These are phyloP conservation scores for Jamesozyma jinghongensis DNA, from an alignment of 805 yeast genomes.

Conservation along the genomic window DNA sequence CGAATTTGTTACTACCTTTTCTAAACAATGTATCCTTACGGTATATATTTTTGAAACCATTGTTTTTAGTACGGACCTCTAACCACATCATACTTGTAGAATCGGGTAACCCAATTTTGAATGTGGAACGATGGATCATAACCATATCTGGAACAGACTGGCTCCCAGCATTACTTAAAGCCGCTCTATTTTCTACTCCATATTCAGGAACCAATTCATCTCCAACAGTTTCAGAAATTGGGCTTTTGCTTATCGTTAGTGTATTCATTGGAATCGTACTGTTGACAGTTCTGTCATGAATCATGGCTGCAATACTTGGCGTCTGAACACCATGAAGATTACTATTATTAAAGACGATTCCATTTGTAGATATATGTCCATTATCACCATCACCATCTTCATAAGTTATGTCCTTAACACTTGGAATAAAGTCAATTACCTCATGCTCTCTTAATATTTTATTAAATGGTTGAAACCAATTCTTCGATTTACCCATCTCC, in stretches of 20 bases:
- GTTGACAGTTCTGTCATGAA: background rate
- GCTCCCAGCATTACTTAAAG: background rate
- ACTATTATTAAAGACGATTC: slow-evolving; percentile 1
- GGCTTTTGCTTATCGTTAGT: too few species aligned
- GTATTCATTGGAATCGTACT: background rate
- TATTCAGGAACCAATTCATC: too few species aligned
- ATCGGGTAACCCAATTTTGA: slow-evolving; percentile 16
- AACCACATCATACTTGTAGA: slow-evolving; percentile 16
- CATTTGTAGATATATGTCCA: background rate
- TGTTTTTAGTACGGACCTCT: slow-evolving; percentile 16
- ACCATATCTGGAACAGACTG: background rate
- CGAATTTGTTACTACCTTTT: slow-evolving; percentile 19
- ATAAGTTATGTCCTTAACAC: slow-evolving; percentile 13
- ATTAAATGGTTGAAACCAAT: slow-evolving; percentile 27
- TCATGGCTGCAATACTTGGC: background rate
- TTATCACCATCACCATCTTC: slow-evolving; percentile 6
- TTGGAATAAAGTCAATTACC: slow-evolving; percentile 23
- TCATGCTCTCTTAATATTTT: slow-evolving; percentile 14
- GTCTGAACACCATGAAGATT: slow-evolving; percentile 1
- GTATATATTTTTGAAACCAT: slow-evolving; percentile 14
- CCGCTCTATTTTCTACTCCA: too few species aligned
- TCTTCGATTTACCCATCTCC: slow-evolving; percentile 22
- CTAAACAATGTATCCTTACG: slow-evolving; percentile 21
- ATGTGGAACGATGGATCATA: slow-evolving; percentile 11
- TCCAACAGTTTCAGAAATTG: too few species aligned